Conservation (phyloP, 2,329 filamentous ascomycete species). For the Aureobasidium sp. region DNA sequence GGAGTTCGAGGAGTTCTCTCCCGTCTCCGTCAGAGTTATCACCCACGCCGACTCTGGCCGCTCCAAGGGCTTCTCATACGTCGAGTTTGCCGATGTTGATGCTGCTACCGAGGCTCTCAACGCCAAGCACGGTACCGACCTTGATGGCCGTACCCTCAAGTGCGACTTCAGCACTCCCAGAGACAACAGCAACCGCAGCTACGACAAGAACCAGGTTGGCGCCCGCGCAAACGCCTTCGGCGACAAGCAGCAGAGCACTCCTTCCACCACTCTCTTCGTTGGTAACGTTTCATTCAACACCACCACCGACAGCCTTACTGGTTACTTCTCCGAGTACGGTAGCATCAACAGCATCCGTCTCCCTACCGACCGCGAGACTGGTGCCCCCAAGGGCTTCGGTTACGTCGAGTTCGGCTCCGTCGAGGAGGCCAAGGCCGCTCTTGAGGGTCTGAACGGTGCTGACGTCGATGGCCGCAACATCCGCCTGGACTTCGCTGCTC, state of each 20-base stretch:
- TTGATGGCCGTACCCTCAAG: slow-evolving; percentile 70
- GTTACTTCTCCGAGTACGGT: slow-evolving; percentile 66
- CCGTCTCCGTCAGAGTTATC: slow-evolving; percentile 68
- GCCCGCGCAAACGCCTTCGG: slow-evolving; percentile 63
- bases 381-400: slow-evolving; percentile 83
- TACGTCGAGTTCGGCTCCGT: slow-evolving; percentile 78
- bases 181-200: slow-evolving; percentile 27
- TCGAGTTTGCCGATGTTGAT: slow-evolving; percentile 68
- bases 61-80: slow-evolving; percentile 87
- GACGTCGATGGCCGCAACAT: slow-evolving; percentile 67
- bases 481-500: slow-evolving; percentile 74
- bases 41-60: slow-evolving; percentile 73
- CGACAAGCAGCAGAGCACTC: slow-evolving; percentile 64
- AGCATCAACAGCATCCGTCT: slow-evolving; percentile 74
- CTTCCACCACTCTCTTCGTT: slow-evolving; percentile 82
- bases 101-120: slow-evolving; percentile 65
- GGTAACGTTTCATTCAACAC: slow-evolving; percentile 84
- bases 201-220: slow-evolving; percentile 47
- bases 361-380: slow-evolving; percentile 79
- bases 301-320: slow-evolving; percentile 65
- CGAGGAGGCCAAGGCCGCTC: slow-evolving; percentile 73
- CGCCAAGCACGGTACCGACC: slow-evolving; percentile 64
- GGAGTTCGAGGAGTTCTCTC: slow-evolving; percentile 74
- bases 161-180: slow-evolving; percentile 70
- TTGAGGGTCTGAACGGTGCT: slow-evolving; percentile 62